A percentile compares a stretch with the other conserved stretches of the same genome.
phyloP scores from a whole-genome alignment of 176 grass and related monocot species.

The Olyra latifolia region DNA sequence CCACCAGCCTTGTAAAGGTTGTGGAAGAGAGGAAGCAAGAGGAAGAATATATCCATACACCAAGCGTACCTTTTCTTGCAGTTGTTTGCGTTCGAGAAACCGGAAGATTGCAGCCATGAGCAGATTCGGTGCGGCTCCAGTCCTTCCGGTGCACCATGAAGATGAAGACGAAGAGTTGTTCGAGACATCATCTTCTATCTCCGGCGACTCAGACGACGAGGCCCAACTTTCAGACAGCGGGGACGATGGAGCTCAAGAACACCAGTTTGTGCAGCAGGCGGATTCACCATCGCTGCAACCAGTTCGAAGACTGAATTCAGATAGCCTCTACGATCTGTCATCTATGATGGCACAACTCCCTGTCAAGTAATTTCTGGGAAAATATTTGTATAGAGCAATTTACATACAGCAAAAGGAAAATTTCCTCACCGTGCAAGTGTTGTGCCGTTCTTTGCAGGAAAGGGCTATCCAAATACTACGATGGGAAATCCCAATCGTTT shows the following conservation, averaged over 20 bases:
- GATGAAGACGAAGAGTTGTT: constrained; percentile 54
- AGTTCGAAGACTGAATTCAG: constrained; percentile 36
- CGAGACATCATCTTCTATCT: constrained; percentile 67
- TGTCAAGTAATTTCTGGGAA: constrained; percentile 47
- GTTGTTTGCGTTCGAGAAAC: constrained; percentile 11
- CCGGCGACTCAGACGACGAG: constrained; percentile 38
- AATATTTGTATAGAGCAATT: not conserved
- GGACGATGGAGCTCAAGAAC: constrained; percentile 12
- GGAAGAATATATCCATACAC: constrained; percentile 33
- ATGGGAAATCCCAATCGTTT: constrained; percentile 87
- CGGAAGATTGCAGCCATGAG: constrained; percentile 10
- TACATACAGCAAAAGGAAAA: not conserved
- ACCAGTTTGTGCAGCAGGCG: constrained; percentile 27
- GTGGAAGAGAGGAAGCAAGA: constrained; percentile 28
- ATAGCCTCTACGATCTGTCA: constrained; percentile 56
- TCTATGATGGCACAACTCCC: constrained; percentile 63
- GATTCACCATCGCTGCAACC: not conserved
- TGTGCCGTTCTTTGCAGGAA: constrained; percentile 48
- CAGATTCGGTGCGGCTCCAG: constrained; percentile 30
- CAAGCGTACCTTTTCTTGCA: not conserved
- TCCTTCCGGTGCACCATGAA: constrained; percentile 35
- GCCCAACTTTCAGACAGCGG: constrained; percentile 43
- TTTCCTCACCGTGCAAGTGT: constrained; percentile 26
- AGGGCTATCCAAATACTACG: constrained; percentile 76
- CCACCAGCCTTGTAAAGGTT: constrained; percentile 7